Base-by-base conservation (phyloP, 192 early-diverging fungal species). In the Mortierella claussenii region DNA sequence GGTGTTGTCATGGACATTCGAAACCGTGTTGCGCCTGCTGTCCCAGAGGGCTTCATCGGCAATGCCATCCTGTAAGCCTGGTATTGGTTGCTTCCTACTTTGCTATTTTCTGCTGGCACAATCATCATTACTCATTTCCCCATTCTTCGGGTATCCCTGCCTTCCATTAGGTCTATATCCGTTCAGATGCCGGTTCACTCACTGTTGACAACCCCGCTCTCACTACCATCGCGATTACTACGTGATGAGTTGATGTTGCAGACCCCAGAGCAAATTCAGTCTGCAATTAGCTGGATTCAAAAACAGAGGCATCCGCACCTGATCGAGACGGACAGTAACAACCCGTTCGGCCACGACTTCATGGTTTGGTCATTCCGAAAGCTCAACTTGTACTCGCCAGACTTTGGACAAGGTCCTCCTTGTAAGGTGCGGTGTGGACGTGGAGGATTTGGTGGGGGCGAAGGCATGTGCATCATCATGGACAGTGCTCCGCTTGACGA, bases 101-200 rank as follows among this genome's bases (percentile, higher is more conserved):
- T 44, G 15, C 7, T 26, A 17, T 31, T n/a, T 55, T 23, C 15
- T 33, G 7, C 18, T 31, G n/a, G 27, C 37, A 30, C 49, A 33
- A 10, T 63, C 12, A n/a, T n/a, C 7, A 40, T 40, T 40, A 40
- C 13, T 7, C 13, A 40, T 40, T 40, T 40, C 13, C 37, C 13
- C 37, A 40, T 13, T 10, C 13, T 40, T 40, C 37, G 15, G 12
- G 21, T 51, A 17, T 9, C 34, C 27, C 8, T 23, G 2, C 24
- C 17, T 36, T 9, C 45, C 17, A 40, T 1, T 51, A 76, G 73
- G 7, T 76, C 73, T 27, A 62, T 76, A 48, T 67, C 51, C 62
- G 73, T 76, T 31, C 73, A 76, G 31, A 76, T 76, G 73, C 73
- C 73, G 2, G 73, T 76, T 2, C 73, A 76, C 21, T 76, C 73